Base-by-base conservation (phyloP, 805 yeast genomes). In the Starmerella kuoi region DNA sequence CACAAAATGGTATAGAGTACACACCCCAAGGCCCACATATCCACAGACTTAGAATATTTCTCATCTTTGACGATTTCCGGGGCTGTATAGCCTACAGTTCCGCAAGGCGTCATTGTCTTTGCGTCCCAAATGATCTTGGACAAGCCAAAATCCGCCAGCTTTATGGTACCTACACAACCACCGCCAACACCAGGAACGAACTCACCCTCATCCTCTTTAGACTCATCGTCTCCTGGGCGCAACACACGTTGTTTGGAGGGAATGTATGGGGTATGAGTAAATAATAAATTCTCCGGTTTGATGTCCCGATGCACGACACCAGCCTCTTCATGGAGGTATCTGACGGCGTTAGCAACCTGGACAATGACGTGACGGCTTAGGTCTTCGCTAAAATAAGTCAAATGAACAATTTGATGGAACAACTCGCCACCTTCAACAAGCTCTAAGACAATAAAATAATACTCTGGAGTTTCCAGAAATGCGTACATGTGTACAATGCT, bases 1-100 rank as follows among this genome's bases (percentile, higher is more conserved):
- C 97, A 91, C 27, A 91, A 65, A 33, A 91, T 66, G 0, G 97
- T 91, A 58, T 91, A 91, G 42, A 91, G 64, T 0, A 91, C 95
- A 64, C 98, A 91, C 0, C 98, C 98, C 41, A 91, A 67, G 4
- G 96, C 96, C 98, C 98, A 91, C 91, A 91, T 84, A 60, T 91
- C 98, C 28, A 91, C 98, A 49, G 86, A 80, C 65, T 83, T 85
- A 1, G 95, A 82, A 58, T 91, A 91, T 36, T 77, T 71, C 64
- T 87, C 94, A 61, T 91, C 97, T 50, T 80, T 77, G 31, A 91
- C 97, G 53, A 91, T 88, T 61, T 91, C 98, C 0, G 98, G 98
- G 0, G 98, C 98, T 2, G 97, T 88, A 57, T 91, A 91, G 3
- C 97, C 97, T 15, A 91, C 95, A 1, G 98, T 91, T 39, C 98